A percentile compares a stretch with the other conserved stretches of the same genome.
phyloP scores from a whole-genome alignment of 2,329 filamentous ascomycete species.

The Bipolaris oryzae region DNA sequence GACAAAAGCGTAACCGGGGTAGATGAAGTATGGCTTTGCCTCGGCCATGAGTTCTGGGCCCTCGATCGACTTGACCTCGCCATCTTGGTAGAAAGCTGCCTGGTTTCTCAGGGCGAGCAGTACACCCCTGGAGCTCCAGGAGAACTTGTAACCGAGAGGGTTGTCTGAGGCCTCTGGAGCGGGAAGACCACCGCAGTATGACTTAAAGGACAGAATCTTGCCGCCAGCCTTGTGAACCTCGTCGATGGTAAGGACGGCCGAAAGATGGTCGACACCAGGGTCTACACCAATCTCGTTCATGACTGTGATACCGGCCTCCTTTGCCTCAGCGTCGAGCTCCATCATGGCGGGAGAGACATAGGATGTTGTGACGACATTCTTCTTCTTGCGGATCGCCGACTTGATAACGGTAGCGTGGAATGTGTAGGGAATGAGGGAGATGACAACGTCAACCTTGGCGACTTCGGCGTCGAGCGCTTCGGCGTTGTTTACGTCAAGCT shows the following conservation, averaged over 20 bases:
- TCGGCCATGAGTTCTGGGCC: constrained; percentile 78
- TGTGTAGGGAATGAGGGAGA: constrained; percentile 78
- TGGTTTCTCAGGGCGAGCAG: constrained; percentile 84
- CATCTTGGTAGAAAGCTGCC: constrained; percentile 82
- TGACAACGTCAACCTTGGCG: constrained; percentile 76
- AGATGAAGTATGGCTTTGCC: constrained; percentile 90
- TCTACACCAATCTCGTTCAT: constrained; percentile 80
- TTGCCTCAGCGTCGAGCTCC: constrained; percentile 80
- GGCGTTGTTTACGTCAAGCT: constrained; percentile 81
- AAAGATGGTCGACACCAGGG: constrained; percentile 75
- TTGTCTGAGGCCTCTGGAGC: constrained; percentile 78
- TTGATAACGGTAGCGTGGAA: constrained; percentile 78
- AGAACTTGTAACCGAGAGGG: constrained; percentile 93
- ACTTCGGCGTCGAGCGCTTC: constrained; percentile 80
- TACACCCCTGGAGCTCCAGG: constrained; percentile 76
- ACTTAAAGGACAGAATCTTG: constrained; percentile 81
- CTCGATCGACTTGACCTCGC: constrained; percentile 66
- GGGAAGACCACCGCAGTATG: constrained; percentile 68
- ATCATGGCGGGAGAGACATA: constrained; percentile 93
- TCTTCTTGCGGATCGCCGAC: constrained; percentile 90
- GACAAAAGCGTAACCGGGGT: constrained; percentile 86
- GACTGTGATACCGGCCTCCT: constrained; percentile 92
- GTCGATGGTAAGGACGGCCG: constrained; percentile 86
- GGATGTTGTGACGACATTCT: constrained; percentile 92
- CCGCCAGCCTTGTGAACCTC: constrained; percentile 87